A percentile compares a stretch with the other conserved stretches of the same genome.
Evolutionary conservation across 2,329 filamentous ascomycete species (phyloP).

Genomic region (Ascochyta rabiei): DNA sequence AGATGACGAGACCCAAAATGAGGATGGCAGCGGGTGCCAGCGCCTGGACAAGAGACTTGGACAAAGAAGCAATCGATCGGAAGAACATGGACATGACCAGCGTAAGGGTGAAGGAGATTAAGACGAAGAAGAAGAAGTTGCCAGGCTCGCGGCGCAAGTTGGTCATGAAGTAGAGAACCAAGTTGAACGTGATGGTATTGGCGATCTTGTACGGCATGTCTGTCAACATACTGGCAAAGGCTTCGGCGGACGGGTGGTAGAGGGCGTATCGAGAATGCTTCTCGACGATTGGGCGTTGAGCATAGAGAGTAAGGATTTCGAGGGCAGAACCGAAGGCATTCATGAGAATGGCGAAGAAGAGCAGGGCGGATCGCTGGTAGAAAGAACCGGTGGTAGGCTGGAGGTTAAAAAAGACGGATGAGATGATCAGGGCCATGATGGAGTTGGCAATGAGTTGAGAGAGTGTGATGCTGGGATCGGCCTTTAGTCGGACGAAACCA

Average conservation of each 20-base stretch:
- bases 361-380: conserved; percentile 76
- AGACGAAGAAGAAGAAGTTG: conserved; percentile 83
- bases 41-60: conserved; percentile 67
- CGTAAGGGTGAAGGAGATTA: conserved; percentile 75
- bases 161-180: conserved; percentile 85
- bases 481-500: conserved; percentile 76
- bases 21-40: conserved; percentile 62
- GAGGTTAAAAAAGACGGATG: conserved; percentile 82
- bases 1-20: conserved; percentile 70
- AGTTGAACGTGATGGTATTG: conserved; percentile 79
- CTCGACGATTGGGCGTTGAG: conserved; percentile 89
- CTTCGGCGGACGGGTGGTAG: conserved; percentile 88
- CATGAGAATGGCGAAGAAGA: conserved; percentile 88
- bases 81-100: conserved; percentile 87
- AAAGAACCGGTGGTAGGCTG: conserved; percentile 70
- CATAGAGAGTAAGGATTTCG: conserved; percentile 85
- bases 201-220: conserved; percentile 82
- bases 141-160: conserved; percentile 76
- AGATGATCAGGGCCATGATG: conserved; percentile 76
- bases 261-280: conserved; percentile 87
- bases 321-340: conserved; percentile 83
- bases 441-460: conserved; percentile 74
- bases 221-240: conserved; percentile 82
- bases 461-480: conserved; percentile 77
- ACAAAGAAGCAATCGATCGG: conserved; percentile 77